Percentiles rank a stretch among this genome's conserved stretches.
These are phyloP conservation scores for Chloromonas sp. DNA, from an alignment of 163 green algal species.

Conservation along the genomic window DNA sequence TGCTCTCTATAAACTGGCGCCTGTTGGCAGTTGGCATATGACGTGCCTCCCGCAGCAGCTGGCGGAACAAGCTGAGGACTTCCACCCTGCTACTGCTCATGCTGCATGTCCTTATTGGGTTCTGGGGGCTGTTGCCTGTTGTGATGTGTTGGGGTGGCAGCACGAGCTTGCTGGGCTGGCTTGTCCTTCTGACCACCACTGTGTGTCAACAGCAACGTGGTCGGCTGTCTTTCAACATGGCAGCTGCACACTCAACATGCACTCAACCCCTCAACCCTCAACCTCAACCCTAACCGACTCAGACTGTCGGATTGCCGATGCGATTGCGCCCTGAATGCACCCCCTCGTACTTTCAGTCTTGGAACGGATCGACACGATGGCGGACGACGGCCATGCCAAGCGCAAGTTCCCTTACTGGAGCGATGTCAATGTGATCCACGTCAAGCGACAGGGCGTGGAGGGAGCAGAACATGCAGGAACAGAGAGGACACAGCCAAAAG, in stretches of 20 bases:
- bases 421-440: slow-evolving; percentile 33
- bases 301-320: no score
- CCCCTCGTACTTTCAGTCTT: neutral
- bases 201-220: no score
- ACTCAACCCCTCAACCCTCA: no score
- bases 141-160: no score
- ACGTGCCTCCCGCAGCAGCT: neutral
- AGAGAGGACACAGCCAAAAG: slow-evolving; percentile 34
- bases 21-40: neutral
- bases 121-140: no score
- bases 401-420: slow-evolving; percentile 55
- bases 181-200: no score
- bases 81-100: neutral
- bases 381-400: slow-evolving; percentile 12
- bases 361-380: neutral
- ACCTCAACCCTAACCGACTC: no score
- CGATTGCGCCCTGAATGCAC: no score
- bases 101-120: no score
- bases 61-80: neutral
- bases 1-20: neutral
- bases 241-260: no score
- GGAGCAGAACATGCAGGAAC: slow-evolving; percentile 31
- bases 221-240: no score
- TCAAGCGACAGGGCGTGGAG: slow-evolving; percentile 25
- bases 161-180: no score